Evolutionary conservation across 139 green algal species (phyloP).

Genomic region (Eudorina sp.): DNA sequence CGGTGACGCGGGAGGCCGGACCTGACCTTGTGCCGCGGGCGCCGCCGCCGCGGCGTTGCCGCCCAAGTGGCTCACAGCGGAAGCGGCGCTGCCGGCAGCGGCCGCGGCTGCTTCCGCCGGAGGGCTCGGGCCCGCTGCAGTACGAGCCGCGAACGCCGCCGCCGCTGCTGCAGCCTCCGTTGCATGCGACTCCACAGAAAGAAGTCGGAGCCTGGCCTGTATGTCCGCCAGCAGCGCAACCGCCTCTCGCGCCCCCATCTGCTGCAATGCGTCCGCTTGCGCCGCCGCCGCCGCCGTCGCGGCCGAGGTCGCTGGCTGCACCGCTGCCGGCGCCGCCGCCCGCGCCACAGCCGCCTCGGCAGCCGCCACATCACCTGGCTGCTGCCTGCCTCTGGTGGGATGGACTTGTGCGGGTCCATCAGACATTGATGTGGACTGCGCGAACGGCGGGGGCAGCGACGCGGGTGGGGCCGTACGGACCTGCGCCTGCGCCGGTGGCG

Average conservation of each 20-base stretch:
- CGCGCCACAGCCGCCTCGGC: background rate
- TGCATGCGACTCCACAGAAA: background rate
- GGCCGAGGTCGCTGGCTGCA: background rate
- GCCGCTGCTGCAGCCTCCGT: background rate
- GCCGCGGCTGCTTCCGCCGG: background rate
- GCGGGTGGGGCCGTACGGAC: too few species aligned
- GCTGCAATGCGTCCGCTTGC: too few species aligned
- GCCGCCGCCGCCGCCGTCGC: too few species aligned
- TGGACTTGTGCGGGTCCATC: too few species aligned
- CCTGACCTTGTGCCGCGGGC: too few species aligned
- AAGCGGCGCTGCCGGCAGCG: background rate
- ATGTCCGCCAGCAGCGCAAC: constrained; percentile 22
- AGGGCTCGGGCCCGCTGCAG: background rate
- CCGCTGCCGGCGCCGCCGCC: background rate
- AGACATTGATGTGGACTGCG: too few species aligned
- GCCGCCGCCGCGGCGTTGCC: too few species aligned
- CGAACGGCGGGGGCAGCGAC: too few species aligned
- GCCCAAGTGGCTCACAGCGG: too few species aligned
- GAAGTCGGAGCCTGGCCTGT: constrained; percentile 13
- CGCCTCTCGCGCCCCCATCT: background rate
- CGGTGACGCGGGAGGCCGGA: too few species aligned
- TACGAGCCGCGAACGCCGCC: background rate
- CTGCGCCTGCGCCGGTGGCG: background rate
- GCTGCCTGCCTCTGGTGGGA: too few species aligned
- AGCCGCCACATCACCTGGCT: too few species aligned